These are phyloP conservation scores for Penicillium sumatraense DNA, from an alignment of 2,329 filamentous ascomycete species.

Conservation along the genomic window DNA sequence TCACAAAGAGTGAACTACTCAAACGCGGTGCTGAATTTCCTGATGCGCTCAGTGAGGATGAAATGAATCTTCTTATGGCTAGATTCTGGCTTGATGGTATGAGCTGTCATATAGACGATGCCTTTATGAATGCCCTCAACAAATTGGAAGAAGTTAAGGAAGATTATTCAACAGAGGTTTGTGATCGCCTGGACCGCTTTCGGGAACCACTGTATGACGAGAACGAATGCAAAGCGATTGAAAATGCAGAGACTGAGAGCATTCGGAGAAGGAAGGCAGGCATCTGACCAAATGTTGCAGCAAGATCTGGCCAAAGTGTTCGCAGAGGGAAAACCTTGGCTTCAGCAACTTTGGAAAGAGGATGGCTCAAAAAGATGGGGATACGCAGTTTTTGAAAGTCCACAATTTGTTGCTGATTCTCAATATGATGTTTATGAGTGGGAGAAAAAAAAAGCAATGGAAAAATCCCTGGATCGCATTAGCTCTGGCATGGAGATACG, in stretches of 20 bases:
- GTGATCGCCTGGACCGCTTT: background rate
- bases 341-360: background rate
- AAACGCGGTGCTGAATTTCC: background rate
- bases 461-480: slow-evolving; percentile 1
- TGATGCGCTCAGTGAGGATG: background rate
- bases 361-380: background rate
- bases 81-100: background rate
- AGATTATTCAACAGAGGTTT: background rate
- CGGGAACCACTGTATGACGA: background rate
- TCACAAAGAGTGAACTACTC: background rate
- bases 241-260: background rate
- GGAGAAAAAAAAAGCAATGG: background rate
- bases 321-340: background rate
- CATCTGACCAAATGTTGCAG: background rate
- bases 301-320: background rate
- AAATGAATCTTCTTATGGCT: background rate
- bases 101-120: background rate
- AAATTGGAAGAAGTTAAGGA: background rate
- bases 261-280: background rate
- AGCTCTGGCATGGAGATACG: slow-evolving; percentile 1
- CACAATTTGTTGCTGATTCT: background rate
- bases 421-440: background rate
- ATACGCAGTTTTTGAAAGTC: background rate
- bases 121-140: background rate
- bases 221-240: background rate